Base-by-base conservation (phyloP, 106 monocot species). In the Dendrobium huoshanense region DNA sequence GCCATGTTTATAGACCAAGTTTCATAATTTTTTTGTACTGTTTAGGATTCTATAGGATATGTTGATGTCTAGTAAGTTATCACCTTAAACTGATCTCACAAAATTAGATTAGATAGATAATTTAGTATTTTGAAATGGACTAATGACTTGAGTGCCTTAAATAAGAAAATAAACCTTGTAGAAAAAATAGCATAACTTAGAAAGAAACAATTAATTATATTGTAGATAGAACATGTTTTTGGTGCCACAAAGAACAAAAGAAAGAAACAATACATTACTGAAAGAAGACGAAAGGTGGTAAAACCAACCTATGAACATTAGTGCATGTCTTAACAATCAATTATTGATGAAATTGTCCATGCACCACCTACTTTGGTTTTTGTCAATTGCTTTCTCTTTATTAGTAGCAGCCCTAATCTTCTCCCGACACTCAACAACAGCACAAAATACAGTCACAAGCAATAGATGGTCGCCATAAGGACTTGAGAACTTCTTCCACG, bases 401-500 rank as follows among this genome's bases (percentile, higher is more conserved):
- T 55, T 75, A 72, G 80, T 86, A 73, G 82, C 78, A 76, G 86
- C 79, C 68, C 77, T 90, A 70, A 84, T 87, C 82, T 94, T 97
- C 72, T 90, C 89, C 70, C 89, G 75, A 77, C 83, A 87, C 82
- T 97, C 92, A 61, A 75, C 61, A 75, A 85, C 86, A 49, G 92
- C 88, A 45, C 90, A 82, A 82, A 84, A 94, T 56, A 92, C 92
- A 82, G 92, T 97, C 55, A 94, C 83, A 79, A 97, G 77, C 25
- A 92, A 88, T 80, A 92, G 75, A 85, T 97, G 96, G 78, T 97
- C 96, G 20, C 96, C 96, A 78, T 97, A 94, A 4, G 31, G 31
- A 31, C 31, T 31, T 31, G 31, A 31, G 31, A 31, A 31, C 1
- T 31, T 31, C 0, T 31, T 31, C 31, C 31, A 84, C 47, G 91